Percentiles rank a stretch among this genome's conserved stretches.
Conservation (phyloP, 2,329 filamentous ascomycete genomes). For the Hymenoscyphus linearis region DNA sequence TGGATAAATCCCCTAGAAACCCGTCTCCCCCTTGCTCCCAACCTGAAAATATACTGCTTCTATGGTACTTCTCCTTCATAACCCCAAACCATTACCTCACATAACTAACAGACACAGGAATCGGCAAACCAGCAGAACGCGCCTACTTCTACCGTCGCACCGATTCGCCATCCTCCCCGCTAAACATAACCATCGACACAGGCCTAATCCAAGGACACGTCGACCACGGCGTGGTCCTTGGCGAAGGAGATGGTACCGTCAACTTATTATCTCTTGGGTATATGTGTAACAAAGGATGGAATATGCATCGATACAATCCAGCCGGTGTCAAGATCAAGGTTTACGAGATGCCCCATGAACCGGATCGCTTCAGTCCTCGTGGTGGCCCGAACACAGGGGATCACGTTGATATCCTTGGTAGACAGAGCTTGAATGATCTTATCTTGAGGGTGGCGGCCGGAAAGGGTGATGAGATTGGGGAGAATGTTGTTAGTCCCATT, state of each 20-base stretch:
- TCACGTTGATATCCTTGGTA: conserved; percentile 91
- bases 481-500: conserved; percentile 78
- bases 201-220: conserved; percentile 52
- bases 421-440: conserved; percentile 84
- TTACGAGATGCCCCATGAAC: conserved; percentile 95
- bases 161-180: conserved; percentile 57
- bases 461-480: conserved; percentile 70
- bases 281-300: conserved; percentile 96
- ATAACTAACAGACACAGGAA: conserved; percentile 38
- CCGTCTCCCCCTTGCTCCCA: conserved; percentile 78
- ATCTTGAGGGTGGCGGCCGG: conserved; percentile 83
- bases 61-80: conserved; percentile 51
- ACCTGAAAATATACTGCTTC: conserved; percentile 94
- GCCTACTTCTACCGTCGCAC: conserved; percentile 80
- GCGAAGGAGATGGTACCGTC: conserved; percentile 94
- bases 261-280: conserved; percentile 89
- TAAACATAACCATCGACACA: conserved; percentile 72
- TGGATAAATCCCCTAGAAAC: conserved; percentile 96
- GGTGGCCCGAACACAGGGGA: conserved; percentile 70
- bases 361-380: conserved; percentile 82
- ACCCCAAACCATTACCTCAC: neutral
- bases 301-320: conserved; percentile 89
- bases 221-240: conserved; percentile 91
- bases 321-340: conserved; percentile 75
- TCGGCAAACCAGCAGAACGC: conserved; percentile 89